Conservation (phyloP, 805 yeast genomes). For the Starmerella riodocensis region DNA sequence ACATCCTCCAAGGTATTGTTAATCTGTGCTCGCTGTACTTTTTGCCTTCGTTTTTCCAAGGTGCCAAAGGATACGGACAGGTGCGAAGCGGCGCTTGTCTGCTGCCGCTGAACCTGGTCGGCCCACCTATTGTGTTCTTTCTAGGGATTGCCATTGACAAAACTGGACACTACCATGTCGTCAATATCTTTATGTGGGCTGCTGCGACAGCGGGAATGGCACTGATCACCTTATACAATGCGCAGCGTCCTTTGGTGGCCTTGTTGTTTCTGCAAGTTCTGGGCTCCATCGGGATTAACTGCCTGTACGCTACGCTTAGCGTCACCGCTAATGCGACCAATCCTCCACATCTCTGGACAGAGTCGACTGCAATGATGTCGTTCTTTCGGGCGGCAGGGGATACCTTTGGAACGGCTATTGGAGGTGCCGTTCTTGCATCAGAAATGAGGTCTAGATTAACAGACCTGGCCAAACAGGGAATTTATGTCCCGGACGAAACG, state of each 20-base stretch:
- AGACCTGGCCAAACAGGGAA: conserved; percentile 5
- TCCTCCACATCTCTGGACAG: conserved; percentile 22
- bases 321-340: conserved; percentile 24
- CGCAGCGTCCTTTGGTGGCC: conserved; percentile 27
- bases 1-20: conserved; percentile 33
- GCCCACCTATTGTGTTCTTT: conserved; percentile 27
- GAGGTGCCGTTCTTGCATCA: conserved; percentile 26
- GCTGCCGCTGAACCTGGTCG: conserved; percentile 34
- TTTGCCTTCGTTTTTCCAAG: conserved; percentile 39
- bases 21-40: conserved; percentile 25
- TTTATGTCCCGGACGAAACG: conserved; percentile 15
- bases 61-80: conserved; percentile 32
- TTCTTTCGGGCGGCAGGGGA: conserved; percentile 25
- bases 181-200: conserved; percentile 29
- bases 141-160: conserved; percentile 32
- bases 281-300: conserved; percentile 37
- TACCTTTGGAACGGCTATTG: conserved; percentile 26
- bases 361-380: conserved; percentile 25
- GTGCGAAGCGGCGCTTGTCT: conserved; percentile 36
- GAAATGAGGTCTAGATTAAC: conserved; percentile 14
- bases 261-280: conserved; percentile 36
- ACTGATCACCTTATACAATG: conserved; percentile 29
- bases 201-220: conserved; percentile 36
- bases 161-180: conserved; percentile 32
- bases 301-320: conserved; percentile 32